Evolutionary conservation across 805 yeast species (phyloP).

Genomic region (Candida arabinofermentans): DNA sequence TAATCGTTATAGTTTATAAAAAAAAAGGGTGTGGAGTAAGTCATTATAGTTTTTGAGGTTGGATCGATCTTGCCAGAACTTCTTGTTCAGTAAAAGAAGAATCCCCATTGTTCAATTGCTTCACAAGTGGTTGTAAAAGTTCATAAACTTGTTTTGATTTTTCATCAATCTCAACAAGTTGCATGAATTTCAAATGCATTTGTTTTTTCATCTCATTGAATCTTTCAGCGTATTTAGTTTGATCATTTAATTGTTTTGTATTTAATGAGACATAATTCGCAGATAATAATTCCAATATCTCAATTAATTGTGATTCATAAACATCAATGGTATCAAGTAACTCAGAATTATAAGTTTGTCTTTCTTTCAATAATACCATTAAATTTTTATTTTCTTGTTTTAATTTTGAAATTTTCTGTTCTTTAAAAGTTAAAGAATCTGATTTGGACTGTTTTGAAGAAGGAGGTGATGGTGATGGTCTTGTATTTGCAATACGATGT

Average conservation of each 20-base stretch:
- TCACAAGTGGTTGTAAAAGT: slow-evolving; percentile 10
- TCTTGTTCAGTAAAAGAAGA: slow-evolving; percentile 6
- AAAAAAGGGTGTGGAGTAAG: background rate
- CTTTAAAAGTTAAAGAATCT: background rate
- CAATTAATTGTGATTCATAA: slow-evolving; percentile 15
- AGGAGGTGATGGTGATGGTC: background rate
- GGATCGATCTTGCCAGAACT: slow-evolving; percentile 2
- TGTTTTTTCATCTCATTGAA: slow-evolving; percentile 10
- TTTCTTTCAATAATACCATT: slow-evolving; percentile 9
- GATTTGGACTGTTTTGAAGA: background rate
- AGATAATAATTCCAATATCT: slow-evolving; percentile 13
- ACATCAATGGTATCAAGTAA: slow-evolving; percentile 13
- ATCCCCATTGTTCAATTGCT: slow-evolving; percentile 6
- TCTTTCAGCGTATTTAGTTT: slow-evolving; percentile 7
- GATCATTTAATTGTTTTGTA: slow-evolving; percentile 13
- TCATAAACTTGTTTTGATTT: slow-evolving; percentile 14
- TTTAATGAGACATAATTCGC: slow-evolving; percentile 8
- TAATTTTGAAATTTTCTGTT: slow-evolving; percentile 5
- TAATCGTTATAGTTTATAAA: background rate
- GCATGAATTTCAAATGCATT: slow-evolving; percentile 16
- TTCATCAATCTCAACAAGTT: slow-evolving; percentile 17
- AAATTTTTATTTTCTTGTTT: slow-evolving; percentile 15
- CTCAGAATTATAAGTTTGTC: slow-evolving; percentile 17
- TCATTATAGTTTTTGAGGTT: background rate
- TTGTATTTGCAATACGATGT: background rate